These are phyloP conservation scores for Solanum chiquidenum DNA, from an alignment of 257 asterid genomes.

Conservation along the genomic window DNA sequence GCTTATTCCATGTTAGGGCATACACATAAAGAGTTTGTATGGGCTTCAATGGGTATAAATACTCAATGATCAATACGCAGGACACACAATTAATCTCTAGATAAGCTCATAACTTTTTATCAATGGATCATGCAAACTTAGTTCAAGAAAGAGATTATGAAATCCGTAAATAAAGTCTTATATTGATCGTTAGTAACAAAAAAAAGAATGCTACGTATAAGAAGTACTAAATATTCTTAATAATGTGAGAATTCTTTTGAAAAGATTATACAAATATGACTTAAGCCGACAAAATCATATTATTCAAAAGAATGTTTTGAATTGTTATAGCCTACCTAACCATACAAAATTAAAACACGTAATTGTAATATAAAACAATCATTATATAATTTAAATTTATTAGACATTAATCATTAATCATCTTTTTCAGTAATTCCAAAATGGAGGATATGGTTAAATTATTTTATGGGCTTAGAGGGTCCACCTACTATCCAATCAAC, in stretches of 20 bases:
- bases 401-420: neutral
- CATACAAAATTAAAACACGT: neutral
- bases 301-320: neutral
- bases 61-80: fast-evolving
- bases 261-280: neutral
- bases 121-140: neutral
- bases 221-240: neutral
- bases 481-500: neutral
- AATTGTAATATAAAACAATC: neutral
- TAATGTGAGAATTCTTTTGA: neutral
- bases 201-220: neutral
- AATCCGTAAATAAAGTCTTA: too few species aligned
- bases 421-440: neutral
- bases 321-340: neutral
- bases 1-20: neutral
- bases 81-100: too few species aligned
- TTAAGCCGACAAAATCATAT: neutral
- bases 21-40: neutral
- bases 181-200: neutral
- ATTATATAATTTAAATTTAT: neutral
- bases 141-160: neutral
- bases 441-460: neutral
- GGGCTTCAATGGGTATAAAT: neutral
- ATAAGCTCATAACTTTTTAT: too few species aligned
- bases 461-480: neutral